Evolutionary conservation across 73 alveolate species (phyloP).

Genomic region (Tetrahymena thermophila): DNA sequence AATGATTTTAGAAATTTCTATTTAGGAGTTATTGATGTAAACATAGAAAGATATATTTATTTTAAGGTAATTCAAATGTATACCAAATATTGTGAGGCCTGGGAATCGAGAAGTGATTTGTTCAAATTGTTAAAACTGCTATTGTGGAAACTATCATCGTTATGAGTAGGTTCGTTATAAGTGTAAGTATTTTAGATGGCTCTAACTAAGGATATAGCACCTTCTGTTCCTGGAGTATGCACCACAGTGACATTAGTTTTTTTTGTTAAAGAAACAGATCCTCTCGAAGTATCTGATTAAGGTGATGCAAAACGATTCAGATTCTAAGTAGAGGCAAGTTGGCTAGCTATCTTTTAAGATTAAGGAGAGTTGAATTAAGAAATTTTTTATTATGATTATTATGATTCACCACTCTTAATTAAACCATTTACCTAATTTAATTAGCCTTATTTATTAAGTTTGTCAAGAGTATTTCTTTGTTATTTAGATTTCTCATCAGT

Average conservation of each 20-base stretch:
- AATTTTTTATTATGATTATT: neutral
- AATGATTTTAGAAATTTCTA: neutral
- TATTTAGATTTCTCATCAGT: neutral
- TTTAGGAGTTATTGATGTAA: neutral
- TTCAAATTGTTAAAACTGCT: neutral
- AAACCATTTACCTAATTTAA: neutral
- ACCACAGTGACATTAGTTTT: neutral
- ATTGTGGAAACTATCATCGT: neutral
- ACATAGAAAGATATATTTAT: neutral
- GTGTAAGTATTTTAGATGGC: neutral
- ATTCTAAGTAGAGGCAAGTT: neutral
- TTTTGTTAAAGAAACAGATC: neutral
- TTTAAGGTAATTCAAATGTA: neutral
- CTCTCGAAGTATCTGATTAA: neutral
- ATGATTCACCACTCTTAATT: neutral
- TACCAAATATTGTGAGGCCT: neutral
- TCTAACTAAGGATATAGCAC: neutral
- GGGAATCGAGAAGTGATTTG: neutral
- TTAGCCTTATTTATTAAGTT: neutral
- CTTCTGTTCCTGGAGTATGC: neutral
- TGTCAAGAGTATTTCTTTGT: neutral
- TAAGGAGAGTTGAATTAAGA: neutral
- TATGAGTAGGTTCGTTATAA: neutral
- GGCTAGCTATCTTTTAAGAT: neutral
- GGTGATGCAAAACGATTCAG: neutral